phyloP scores from a whole-genome alignment of 352 stramenopile species.

The Phytophthora pinifolia region DNA sequence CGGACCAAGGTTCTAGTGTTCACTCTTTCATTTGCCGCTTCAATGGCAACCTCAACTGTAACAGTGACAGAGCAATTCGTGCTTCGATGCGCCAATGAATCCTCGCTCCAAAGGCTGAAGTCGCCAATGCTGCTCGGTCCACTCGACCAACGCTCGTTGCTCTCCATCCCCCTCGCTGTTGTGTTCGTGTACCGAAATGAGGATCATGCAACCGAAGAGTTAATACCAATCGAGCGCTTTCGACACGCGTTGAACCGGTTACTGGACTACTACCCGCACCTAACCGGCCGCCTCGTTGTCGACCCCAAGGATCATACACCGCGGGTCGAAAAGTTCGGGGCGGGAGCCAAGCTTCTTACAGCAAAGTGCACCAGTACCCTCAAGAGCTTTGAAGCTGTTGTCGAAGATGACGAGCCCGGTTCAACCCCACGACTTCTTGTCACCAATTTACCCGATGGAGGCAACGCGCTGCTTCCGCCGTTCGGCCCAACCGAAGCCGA shows the following conservation, averaged over 20 bases:
- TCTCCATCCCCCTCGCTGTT: slow-evolving; percentile 18
- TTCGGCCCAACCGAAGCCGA: slow-evolving; percentile 24
- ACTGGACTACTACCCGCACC: slow-evolving; percentile 15
- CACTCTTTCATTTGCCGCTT: too few species aligned
- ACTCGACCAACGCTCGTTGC: slow-evolving; percentile 19
- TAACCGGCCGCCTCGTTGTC: slow-evolving; percentile 16
- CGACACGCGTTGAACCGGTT: background rate
- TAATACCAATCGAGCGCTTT: slow-evolving; percentile 16
- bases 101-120: slow-evolving; percentile 4
- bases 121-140: slow-evolving; percentile 20
- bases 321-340: slow-evolving; percentile 6
- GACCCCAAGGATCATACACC: slow-evolving; percentile 3
- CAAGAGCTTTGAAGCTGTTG: background rate
- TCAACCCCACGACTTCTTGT: slow-evolving; percentile 19
- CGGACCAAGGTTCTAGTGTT: too few species aligned
- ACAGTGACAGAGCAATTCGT: background rate
- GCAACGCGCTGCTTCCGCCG: slow-evolving; percentile 21
- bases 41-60: background rate
- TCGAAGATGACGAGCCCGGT: slow-evolving; percentile 19
- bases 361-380: slow-evolving; percentile 6
- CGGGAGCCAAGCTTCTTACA: slow-evolving; percentile 7
- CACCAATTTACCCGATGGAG: slow-evolving; percentile 17
- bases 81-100: slow-evolving; percentile 7
- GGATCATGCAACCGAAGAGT: background rate
- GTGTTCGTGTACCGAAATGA: slow-evolving; percentile 22